Evolutionary conservation across 176 grass and related monocot genomes (phyloP).

Genomic region (Phoenix roebelenii): DNA sequence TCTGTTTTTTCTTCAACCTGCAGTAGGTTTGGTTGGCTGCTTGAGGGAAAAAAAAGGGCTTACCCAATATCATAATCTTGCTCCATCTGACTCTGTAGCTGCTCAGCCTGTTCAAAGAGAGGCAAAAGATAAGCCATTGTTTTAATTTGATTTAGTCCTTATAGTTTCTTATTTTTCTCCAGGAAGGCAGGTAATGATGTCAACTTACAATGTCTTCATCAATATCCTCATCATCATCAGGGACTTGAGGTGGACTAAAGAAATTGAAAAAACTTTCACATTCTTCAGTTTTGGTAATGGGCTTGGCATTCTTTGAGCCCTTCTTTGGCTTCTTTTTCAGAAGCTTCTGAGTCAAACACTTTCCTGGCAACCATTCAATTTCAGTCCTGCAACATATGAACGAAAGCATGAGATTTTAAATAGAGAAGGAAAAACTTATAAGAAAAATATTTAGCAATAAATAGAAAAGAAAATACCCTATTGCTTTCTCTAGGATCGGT

Average conservation of each 20-base stretch:
- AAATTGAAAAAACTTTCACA: conserved; percentile 15
- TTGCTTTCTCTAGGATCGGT: conserved; percentile 9
- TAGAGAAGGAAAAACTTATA: background rate
- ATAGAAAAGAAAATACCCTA: conserved; percentile 9
- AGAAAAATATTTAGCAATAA: background rate
- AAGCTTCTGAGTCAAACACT: conserved; percentile 17
- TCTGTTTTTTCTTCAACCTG: no score
- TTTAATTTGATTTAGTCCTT: no score
- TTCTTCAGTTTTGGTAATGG: conserved; percentile 12
- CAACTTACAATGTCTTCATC: conserved; percentile 13
- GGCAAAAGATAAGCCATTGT: background rate
- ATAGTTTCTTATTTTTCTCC: no score
- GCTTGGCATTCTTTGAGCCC: conserved; percentile 16
- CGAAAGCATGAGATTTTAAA: background rate
- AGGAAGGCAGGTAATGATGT: background rate
- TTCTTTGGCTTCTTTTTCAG: conserved; percentile 17
- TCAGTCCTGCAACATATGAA: background rate
- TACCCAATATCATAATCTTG: conserved; percentile 18
- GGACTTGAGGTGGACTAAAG: conserved; percentile 7
- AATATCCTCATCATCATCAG: conserved; percentile 4
- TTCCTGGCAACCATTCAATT: conserved; percentile 9
- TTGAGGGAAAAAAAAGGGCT: background rate
- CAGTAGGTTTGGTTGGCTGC: no score
- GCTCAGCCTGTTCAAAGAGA: conserved; percentile 10
- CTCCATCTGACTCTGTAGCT: conserved; percentile 13